Conservation (phyloP, 2,329 filamentous ascomycete species). For the Chrysosporium queenslandicum region DNA sequence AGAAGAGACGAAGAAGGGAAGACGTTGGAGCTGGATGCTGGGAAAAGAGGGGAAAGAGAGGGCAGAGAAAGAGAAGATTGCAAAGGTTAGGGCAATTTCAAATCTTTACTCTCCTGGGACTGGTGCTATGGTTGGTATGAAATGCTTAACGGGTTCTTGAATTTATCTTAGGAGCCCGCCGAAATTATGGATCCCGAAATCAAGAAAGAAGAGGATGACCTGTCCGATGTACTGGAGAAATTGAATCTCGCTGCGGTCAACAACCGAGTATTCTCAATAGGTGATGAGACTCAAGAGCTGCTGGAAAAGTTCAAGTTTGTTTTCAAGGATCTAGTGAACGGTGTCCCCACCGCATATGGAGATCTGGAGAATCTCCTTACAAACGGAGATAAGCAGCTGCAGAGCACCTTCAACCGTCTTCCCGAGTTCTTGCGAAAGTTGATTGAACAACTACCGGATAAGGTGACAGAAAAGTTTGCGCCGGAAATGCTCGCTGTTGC, state of each 20-base stretch:
- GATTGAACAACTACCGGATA: slow-evolving; percentile 72
- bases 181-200: slow-evolving; percentile 30
- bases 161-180: slow-evolving; percentile 1
- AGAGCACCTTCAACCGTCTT: slow-evolving; percentile 56
- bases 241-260: slow-evolving; percentile 75
- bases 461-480: slow-evolving; percentile 63
- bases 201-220: slow-evolving; percentile 58
- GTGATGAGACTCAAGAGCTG: slow-evolving; percentile 72
- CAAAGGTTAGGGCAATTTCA: neutral
- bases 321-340: slow-evolving; percentile 84
- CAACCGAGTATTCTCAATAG: slow-evolving; percentile 74
- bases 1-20: slow-evolving; percentile 22
- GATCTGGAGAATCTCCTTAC: slow-evolving; percentile 66
- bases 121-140: neutral
- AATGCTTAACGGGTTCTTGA: neutral
- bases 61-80: slow-evolving; percentile 25
- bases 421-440: slow-evolving; percentile 75
- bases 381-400: slow-evolving; percentile 53
- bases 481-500: slow-evolving; percentile 75
- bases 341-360: slow-evolving; percentile 83
- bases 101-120: neutral
- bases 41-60: slow-evolving; percentile 25
- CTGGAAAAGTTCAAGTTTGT: slow-evolving; percentile 77
- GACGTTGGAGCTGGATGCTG: slow-evolving; percentile 33
- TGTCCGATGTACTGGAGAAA: slow-evolving; percentile 68